phyloP scores from a whole-genome alignment of 306 rosid species.

The Lablab purpureus region DNA sequence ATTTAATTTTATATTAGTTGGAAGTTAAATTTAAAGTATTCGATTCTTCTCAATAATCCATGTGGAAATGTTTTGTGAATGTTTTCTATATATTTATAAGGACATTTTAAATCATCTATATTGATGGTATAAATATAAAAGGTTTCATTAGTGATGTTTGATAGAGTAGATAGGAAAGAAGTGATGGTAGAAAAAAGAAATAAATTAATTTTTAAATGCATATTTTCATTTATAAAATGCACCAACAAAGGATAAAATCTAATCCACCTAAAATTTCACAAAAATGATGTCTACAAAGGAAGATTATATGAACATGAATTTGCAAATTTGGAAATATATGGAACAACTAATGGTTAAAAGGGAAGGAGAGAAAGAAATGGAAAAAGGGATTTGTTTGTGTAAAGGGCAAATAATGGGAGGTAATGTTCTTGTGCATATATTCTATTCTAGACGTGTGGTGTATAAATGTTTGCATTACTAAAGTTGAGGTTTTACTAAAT shows the following conservation, averaged over 20 bases:
- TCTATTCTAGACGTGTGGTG: background rate
- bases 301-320: background rate
- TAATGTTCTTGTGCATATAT: background rate
- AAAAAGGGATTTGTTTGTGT: background rate
- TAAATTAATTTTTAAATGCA: background rate
- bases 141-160: too few relatives aligned
- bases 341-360: background rate
- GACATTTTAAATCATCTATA: too few relatives aligned
- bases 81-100: too few relatives aligned
- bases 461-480: background rate
- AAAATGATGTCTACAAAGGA: background rate
- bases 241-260: background rate
- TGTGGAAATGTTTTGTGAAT: too few relatives aligned
- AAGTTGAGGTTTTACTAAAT: background rate
- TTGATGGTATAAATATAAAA: too few relatives aligned
- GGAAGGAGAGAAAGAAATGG: background rate
- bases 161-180: too few relatives aligned
- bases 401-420: background rate
- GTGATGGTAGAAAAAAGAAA: too few relatives aligned
- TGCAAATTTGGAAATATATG: background rate
- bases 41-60: too few relatives aligned
- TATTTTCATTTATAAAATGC: background rate
- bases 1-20: too few relatives aligned
- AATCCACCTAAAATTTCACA: background rate
- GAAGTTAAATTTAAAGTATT: too few relatives aligned